Conservation (phyloP, 768 basidiomycete species). For the Lactarius sp. region DNA sequence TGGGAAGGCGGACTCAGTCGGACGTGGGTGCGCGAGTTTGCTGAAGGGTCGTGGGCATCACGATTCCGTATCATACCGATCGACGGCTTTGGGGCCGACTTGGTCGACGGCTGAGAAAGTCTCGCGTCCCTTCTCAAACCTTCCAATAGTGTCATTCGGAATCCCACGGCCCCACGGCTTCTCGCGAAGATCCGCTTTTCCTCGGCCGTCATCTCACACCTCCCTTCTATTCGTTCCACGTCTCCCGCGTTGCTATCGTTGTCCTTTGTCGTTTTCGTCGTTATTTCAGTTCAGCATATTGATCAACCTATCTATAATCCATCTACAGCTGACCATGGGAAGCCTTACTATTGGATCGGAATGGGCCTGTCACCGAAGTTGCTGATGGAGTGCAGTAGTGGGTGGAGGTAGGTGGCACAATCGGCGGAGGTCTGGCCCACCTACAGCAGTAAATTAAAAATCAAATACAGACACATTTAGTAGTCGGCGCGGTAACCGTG, state of each 20-base stretch:
- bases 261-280: not conserved
- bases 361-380: not conserved
- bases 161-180: not conserved
- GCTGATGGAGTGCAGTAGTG: not conserved
- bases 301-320: constrained; percentile 5
- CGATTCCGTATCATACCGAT: constrained; percentile 35
- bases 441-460: not conserved
- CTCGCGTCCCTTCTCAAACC: not conserved
- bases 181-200: not conserved
- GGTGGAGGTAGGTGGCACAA: not conserved
- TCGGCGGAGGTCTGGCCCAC: not conserved
- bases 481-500: not conserved
- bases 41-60: constrained; percentile 33
- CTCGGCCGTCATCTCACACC: not conserved
- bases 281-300: not conserved
- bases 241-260: not conserved
- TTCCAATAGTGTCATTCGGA: constrained; percentile 1
- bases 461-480: not conserved
- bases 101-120: constrained; percentile 33
- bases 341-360: constrained; percentile 1
- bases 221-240: not conserved
- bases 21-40: constrained; percentile 72
- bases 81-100: constrained; percentile 36
- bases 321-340: not conserved
- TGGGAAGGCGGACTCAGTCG: constrained; percentile 83